Conservation (phyloP, 2,329 filamentous ascomycete genomes). For the Cytospora schulzeri region DNA sequence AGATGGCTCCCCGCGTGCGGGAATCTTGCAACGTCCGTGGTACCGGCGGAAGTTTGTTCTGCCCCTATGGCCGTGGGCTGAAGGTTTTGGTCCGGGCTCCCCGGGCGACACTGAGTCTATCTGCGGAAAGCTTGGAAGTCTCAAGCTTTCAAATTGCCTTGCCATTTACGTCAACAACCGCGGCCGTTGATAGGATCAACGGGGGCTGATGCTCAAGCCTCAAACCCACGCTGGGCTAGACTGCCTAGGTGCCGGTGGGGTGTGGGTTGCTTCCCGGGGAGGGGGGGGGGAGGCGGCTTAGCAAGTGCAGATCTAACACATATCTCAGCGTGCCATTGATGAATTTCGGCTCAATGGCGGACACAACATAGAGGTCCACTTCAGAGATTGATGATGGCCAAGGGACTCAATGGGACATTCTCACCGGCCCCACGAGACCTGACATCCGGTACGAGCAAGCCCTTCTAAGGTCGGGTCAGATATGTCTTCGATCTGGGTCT, state of each 20-base stretch:
- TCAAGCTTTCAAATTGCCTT: background rate
- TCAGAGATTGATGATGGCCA: constrained; percentile 15
- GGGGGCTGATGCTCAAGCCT: background rate
- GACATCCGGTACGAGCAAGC: background rate
- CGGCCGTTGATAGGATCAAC: background rate
- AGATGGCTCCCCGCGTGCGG: constrained; percentile 10
- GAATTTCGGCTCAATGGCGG: constrained; percentile 20
- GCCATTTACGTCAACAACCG: background rate
- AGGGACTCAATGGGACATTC: constrained; percentile 7
- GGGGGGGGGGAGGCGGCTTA: constrained; percentile 10
- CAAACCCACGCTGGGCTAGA: background rate
- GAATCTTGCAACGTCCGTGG: background rate
- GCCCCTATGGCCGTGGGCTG: background rate
- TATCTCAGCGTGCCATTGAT: constrained; percentile 10
- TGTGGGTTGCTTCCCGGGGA: background rate
- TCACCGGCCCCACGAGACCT: constrained; percentile 11
- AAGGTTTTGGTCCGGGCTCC: background rate
- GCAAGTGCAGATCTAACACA: constrained; percentile 19
- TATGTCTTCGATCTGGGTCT: background rate
- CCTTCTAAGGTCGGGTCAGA: background rate
- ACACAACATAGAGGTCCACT: constrained; percentile 19
- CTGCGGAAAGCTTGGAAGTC: background rate
- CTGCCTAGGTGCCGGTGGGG: background rate
- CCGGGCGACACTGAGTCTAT: too few species aligned
- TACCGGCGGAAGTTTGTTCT: constrained; percentile 35